Evolutionary conservation across 1,139 yeast species (phyloP).

Genomic region (Kurtzmaniella quercitrusa): DNA sequence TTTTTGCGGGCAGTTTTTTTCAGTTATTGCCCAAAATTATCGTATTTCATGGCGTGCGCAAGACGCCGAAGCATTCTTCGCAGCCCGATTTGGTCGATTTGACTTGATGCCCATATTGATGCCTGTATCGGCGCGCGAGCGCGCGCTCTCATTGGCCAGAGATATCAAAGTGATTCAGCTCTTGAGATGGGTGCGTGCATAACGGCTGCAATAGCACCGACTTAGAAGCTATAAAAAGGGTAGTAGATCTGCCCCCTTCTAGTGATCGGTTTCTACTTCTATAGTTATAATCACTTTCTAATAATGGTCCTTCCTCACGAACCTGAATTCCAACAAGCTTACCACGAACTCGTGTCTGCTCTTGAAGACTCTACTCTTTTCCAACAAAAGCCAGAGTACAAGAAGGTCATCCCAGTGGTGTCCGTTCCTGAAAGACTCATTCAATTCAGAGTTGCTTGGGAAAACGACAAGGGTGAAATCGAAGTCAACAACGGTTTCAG

Average conservation of each 20-base stretch:
- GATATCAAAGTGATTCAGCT: conserved; percentile 6
- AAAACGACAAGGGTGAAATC: conserved; percentile 86
- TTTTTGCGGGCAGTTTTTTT: background rate
- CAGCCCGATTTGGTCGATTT: background rate
- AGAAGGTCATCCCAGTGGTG: conserved; percentile 84
- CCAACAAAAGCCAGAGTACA: conserved; percentile 83
- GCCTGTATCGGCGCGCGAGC: conserved; percentile 8
- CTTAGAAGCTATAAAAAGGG: conserved; percentile 3
- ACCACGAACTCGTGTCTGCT: conserved; percentile 86
- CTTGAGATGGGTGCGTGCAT: background rate
- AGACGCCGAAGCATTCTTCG: background rate
- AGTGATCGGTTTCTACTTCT: background rate
- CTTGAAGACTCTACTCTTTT: conserved; percentile 89
- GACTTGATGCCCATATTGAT: background rate
- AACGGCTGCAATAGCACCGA: conserved; percentile 1
- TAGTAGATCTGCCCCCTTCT: background rate
- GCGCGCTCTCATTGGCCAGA: conserved; percentile 9
- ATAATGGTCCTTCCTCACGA: conserved; percentile 64
- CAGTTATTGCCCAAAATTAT: background rate
- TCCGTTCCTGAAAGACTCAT: conserved; percentile 94
- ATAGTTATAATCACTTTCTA: too few relatives aligned
- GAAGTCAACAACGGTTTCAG: conserved; percentile 97
- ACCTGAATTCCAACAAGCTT: conserved; percentile 99
- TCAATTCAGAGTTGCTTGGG: conserved; percentile 98
- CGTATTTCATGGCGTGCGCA: background rate